Evolutionary conservation across 768 basidiomycete species (phyloP).

Genomic region (Suillus subluteus): DNA sequence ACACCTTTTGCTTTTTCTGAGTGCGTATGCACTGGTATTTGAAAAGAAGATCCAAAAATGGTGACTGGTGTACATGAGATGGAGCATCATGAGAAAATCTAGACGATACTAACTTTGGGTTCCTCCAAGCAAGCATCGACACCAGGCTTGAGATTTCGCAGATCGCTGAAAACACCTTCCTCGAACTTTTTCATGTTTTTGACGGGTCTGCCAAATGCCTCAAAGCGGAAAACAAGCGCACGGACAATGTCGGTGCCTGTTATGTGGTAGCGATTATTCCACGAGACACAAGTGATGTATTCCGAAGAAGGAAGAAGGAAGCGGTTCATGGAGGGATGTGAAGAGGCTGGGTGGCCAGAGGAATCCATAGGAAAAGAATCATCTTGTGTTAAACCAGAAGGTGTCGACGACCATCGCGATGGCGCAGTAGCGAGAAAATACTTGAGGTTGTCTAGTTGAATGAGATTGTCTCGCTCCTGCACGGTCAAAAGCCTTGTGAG

Average conservation of each 20-base stretch:
- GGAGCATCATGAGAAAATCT: neutral
- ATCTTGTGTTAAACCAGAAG: slow-evolving; percentile 27
- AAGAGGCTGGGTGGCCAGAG: slow-evolving; percentile 47
- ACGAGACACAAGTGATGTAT: slow-evolving; percentile 88
- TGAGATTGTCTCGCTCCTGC: slow-evolving; percentile 69
- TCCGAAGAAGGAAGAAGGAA: slow-evolving; percentile 88
- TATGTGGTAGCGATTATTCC: slow-evolving; percentile 91
- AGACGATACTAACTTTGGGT: slow-evolving; percentile 72
- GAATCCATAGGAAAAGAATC: slow-evolving; percentile 20
- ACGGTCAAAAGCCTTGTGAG: slow-evolving; percentile 55
- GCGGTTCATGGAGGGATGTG: slow-evolving; percentile 81
- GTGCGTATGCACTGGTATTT: slow-evolving; percentile 97
- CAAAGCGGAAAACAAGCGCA: slow-evolving; percentile 92
- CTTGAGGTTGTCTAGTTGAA: slow-evolving; percentile 82
- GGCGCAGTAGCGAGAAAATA: slow-evolving; percentile 89
- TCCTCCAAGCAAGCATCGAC: slow-evolving; percentile 92
- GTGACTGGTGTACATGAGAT: slow-evolving; percentile 57
- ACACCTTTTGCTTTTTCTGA: slow-evolving; percentile 99
- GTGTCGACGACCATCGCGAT: slow-evolving; percentile 60
- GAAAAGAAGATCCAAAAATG: slow-evolving; percentile 92
- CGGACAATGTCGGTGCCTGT: slow-evolving; percentile 97
- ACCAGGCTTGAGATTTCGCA: slow-evolving; percentile 93
- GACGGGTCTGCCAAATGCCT: slow-evolving; percentile 90
- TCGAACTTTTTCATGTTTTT: slow-evolving; percentile 96
- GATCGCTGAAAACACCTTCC: slow-evolving; percentile 93